Conservation (phyloP, 768 basidiomycete species). For the Agrocybe praecox region DNA sequence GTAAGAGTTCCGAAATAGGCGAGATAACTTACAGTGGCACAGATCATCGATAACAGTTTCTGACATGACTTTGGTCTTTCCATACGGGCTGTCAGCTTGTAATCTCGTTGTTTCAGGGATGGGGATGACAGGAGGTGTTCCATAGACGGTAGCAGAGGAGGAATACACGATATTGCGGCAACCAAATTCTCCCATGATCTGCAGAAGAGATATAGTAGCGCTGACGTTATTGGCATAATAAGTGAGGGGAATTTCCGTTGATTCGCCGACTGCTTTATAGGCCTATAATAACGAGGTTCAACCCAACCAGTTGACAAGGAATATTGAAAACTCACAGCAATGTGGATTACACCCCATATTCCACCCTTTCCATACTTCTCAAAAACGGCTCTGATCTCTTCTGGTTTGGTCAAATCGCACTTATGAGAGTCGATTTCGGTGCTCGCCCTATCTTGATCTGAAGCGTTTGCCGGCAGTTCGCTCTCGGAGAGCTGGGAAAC, state of each 20-base stretch:
- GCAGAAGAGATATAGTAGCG: constrained; percentile 84
- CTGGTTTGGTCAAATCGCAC: constrained; percentile 76
- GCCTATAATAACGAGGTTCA: constrained; percentile 53
- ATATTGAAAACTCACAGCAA: constrained; percentile 66
- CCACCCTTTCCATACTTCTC: constrained; percentile 84
- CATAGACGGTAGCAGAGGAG: constrained; percentile 97
- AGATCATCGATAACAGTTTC: constrained; percentile 91
- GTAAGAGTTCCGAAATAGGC: constrained; percentile 1
- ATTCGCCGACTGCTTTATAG: constrained; percentile 97
- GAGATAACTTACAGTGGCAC: constrained; percentile 62
- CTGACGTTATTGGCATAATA: constrained; percentile 96
- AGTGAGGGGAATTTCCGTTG: constrained; percentile 86
- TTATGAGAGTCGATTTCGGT: constrained; percentile 68
- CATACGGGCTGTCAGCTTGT: constrained; percentile 90
- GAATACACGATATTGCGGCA: constrained; percentile 94
- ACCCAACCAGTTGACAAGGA: background rate
- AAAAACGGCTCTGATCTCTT: constrained; percentile 78
- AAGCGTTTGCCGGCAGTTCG: constrained; percentile 66
- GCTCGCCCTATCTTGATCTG: constrained; percentile 70
- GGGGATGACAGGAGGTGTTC: constrained; percentile 88
- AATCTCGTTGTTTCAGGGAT: constrained; percentile 92
- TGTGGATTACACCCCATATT: constrained; percentile 96
- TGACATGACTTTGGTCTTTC: constrained; percentile 94
- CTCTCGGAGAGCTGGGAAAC: constrained; percentile 80
- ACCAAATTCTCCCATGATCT: constrained; percentile 84